phyloP scores from a whole-genome alignment of 1,139 yeast genomes.

The Zhuliangozyma blackwelliae region DNA sequence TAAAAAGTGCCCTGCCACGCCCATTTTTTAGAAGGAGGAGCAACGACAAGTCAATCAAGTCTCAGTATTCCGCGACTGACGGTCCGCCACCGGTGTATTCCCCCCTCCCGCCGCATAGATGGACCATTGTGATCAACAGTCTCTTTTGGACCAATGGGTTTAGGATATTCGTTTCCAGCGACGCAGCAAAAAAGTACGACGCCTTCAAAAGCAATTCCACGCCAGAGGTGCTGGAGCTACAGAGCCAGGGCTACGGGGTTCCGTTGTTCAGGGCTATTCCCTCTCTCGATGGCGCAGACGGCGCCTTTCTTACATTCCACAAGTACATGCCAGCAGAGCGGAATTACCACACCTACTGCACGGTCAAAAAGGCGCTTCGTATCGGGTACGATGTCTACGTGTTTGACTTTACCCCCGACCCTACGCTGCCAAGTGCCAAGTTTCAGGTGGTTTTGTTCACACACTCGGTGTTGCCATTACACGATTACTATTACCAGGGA shows the following conservation, averaged over 20 bases:
- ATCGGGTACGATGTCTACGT: constrained; percentile 8
- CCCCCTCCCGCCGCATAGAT: constrained; percentile 1
- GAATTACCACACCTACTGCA: constrained; percentile 10
- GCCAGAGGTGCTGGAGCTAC: constrained; percentile 5
- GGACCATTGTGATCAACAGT: constrained; percentile 9
- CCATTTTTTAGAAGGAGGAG: too few species aligned
- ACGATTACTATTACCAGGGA: constrained; percentile 11
- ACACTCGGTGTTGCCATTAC: constrained; percentile 9
- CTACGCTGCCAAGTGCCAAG: constrained; percentile 1
- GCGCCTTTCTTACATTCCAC: constrained; percentile 7
- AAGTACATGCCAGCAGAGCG: constrained; percentile 5
- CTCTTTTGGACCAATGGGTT: constrained; percentile 9
- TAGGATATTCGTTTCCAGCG: constrained; percentile 9
- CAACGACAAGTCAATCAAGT: too few species aligned
- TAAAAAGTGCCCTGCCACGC: too few species aligned
- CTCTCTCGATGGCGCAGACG: constrained; percentile 2
- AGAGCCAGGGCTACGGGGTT: constrained; percentile 8
- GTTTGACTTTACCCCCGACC: constrained; percentile 10
- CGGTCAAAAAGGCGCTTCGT: constrained; percentile 5
- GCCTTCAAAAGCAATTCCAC: constrained; percentile 7
- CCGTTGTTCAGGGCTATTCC: constrained; percentile 9
- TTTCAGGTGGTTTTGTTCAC: constrained; percentile 9
- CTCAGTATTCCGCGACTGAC: too few species aligned
- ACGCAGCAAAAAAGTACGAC: constrained; percentile 8
- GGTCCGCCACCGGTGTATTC: too few species aligned